Percentiles rank a stretch among this genome's conserved stretches.
Conservation (phyloP, 2,329 filamentous ascomycete species). For the Sarocladium strictum region DNA sequence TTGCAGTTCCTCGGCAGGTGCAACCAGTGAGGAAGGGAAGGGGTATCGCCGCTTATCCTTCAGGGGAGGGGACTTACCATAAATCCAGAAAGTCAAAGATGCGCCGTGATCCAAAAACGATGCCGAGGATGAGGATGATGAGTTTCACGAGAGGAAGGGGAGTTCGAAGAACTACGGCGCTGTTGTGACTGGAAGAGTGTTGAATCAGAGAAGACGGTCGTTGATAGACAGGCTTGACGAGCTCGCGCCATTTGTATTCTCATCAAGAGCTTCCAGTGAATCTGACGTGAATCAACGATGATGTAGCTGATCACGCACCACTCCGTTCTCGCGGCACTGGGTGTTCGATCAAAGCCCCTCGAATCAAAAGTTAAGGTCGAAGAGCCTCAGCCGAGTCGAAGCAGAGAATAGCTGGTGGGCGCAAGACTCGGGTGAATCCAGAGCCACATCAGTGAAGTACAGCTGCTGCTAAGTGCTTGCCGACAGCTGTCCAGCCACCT, state of each 20-base stretch:
- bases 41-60: neutral
- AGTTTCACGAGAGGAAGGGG: neutral
- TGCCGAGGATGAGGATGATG: neutral
- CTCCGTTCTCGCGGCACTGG: neutral
- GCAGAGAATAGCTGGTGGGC: neutral
- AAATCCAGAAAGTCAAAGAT: neutral
- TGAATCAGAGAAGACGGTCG: too few relatives aligned
- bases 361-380: neutral
- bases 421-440: neutral
- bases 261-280: neutral
- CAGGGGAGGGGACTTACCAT: neutral
- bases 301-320: neutral
- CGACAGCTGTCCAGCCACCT: too few relatives aligned
- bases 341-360: neutral
- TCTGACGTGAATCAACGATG: neutral
- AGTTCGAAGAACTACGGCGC: neutral
- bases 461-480: neutral
- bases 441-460: neutral
- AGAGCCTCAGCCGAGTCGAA: neutral
- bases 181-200: too few relatives aligned
- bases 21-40: neutral
- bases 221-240: too few relatives aligned
- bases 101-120: slow-evolving; percentile 6
- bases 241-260: too few relatives aligned
- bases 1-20: neutral